These are phyloP conservation scores for Mycena leptocephala DNA, from an alignment of 768 basidiomycete genomes.

Conservation along the genomic window DNA sequence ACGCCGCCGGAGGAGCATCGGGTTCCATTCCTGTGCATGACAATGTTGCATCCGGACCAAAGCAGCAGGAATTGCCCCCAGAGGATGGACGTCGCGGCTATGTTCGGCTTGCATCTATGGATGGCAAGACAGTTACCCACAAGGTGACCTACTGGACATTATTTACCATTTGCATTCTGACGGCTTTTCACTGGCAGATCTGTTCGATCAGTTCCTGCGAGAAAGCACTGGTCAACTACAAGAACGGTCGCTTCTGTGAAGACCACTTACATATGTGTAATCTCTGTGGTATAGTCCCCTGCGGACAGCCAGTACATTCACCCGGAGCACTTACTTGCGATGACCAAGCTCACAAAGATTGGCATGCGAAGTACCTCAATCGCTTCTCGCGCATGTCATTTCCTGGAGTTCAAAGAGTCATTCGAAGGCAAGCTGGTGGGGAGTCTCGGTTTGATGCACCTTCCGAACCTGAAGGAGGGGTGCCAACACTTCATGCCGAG, in stretches of 20 bases:
- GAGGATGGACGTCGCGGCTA: neutral
- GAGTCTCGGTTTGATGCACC: neutral
- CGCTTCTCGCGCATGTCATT: neutral
- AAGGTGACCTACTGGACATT: neutral
- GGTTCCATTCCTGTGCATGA: no score
- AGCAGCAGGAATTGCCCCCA: no score
- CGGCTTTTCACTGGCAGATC: neutral
- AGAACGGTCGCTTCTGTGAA: conserved; percentile 3
- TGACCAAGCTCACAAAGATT: neutral
- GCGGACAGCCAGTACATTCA: neutral
- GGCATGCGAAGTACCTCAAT: neutral
- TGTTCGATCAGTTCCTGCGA: neutral
- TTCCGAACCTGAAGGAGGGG: neutral
- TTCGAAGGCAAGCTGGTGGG: neutral
- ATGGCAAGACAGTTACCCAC: conserved; percentile 1
- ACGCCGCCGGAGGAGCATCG: no score
- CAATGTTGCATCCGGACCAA: no score
- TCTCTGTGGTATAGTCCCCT: neutral
- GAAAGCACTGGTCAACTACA: neutral
- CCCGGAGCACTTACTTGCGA: neutral
- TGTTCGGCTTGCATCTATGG: neutral
- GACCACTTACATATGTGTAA: neutral
- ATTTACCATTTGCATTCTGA: neutral
- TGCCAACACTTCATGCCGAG: neutral
- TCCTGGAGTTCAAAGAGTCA: conserved; percentile 9